Conservation (phyloP, 257 asterid genomes). For the Jacaranda mimosifolia region DNA sequence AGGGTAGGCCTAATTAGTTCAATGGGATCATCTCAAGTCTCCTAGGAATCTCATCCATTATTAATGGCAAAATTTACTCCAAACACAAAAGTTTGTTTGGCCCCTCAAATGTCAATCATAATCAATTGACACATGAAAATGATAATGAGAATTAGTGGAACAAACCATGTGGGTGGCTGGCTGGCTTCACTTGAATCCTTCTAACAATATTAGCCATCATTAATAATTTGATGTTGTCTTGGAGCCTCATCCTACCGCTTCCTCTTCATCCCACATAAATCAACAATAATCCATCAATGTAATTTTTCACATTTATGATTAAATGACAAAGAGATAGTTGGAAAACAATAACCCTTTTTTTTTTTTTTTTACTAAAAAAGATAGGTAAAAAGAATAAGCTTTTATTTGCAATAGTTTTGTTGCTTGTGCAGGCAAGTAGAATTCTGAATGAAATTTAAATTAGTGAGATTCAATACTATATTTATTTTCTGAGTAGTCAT, state of each 20-base stretch:
- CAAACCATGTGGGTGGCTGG: slow-evolving; percentile 44
- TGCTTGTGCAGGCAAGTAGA: too few relatives aligned
- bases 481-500: too few relatives aligned
- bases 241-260: background rate
- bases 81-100: background rate
- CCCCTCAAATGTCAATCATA: background rate
- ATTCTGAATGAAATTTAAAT: too few relatives aligned
- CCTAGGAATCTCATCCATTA: slow-evolving; percentile 28
- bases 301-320: too few relatives aligned
- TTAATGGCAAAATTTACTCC: slow-evolving; percentile 28
- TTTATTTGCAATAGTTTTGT: too few relatives aligned
- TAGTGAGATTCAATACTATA: too few relatives aligned
- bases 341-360: too few relatives aligned
- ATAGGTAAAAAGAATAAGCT: too few relatives aligned
- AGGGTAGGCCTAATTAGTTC: slow-evolving; percentile 15
- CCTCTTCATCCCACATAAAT: background rate
- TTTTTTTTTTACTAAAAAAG: too few relatives aligned
- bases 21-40: slow-evolving; percentile 5
- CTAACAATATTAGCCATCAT: background rate
- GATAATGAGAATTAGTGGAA: slow-evolving; percentile 13
- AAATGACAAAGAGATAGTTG: too few relatives aligned
- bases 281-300: background rate
- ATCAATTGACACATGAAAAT: slow-evolving; percentile 15
- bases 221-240: too few relatives aligned
- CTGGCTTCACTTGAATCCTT: background rate